A percentile compares a stretch with the other conserved stretches of the same genome.
Evolutionary conservation across 306 rosid genomes (phyloP).

Genomic region (Castanospermum australe): DNA sequence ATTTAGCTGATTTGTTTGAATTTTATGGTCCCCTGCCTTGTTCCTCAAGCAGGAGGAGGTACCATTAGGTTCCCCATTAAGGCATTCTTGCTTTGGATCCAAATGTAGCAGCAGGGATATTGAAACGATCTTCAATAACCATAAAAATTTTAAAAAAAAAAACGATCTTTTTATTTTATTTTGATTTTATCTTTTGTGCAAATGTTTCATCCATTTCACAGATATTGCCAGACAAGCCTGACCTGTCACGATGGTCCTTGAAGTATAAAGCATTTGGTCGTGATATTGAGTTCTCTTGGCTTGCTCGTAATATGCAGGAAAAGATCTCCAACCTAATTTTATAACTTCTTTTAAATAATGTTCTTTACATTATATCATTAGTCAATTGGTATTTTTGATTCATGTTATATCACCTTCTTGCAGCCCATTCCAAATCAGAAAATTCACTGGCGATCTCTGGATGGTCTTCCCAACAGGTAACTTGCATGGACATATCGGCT

Average conservation of each 20-base stretch:
- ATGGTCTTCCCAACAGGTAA: constrained; percentile 96
- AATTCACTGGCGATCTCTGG: constrained; percentile 94
- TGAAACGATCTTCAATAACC: background rate
- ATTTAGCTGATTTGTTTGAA: background rate
- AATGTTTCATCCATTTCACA: constrained; percentile 36
- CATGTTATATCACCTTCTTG: constrained; percentile 35
- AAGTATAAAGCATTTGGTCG: constrained; percentile 89
- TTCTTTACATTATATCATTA: background rate
- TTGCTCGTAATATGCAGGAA: constrained; percentile 97
- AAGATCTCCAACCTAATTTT: constrained; percentile 33
- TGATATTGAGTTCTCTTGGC: constrained; percentile 85
- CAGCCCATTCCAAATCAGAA: constrained; percentile 96
- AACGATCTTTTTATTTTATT: background rate
- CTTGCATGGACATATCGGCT: background rate
- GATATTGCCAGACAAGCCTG: constrained; percentile 89
- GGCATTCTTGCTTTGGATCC: constrained; percentile 8
- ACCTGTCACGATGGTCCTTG: constrained; percentile 87
- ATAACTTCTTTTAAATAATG: background rate
- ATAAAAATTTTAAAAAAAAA: background rate
- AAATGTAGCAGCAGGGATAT: background rate
- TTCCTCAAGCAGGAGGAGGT: background rate
- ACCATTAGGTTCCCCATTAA: background rate
- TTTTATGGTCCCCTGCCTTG: background rate
- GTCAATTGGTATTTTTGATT: constrained; percentile 12
- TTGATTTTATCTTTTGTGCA: background rate